These are phyloP conservation scores for Stagonosporopsis chrysanthemi DNA, from an alignment of 2,329 filamentous ascomycete genomes.

Conservation along the genomic window DNA sequence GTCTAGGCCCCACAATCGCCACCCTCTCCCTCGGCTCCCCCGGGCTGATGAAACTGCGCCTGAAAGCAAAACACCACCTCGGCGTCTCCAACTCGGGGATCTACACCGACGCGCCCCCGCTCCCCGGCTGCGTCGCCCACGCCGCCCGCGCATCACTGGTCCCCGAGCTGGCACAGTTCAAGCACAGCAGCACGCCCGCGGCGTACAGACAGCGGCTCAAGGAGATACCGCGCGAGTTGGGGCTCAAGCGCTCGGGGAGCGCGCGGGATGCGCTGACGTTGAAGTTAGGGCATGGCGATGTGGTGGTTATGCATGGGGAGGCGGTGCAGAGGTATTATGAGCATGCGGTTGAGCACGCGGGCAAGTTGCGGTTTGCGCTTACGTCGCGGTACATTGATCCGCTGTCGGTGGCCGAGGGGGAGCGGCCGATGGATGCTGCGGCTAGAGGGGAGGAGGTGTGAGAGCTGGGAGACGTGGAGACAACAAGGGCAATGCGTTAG, in stretches of 20 bases:
- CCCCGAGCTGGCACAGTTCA: conserved; percentile 33
- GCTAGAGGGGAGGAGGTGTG: too few relatives aligned
- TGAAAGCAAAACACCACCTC: conserved; percentile 60
- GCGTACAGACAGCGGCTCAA: conserved; percentile 39
- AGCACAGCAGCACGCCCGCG: conserved; percentile 14
- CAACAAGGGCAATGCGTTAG: too few relatives aligned
- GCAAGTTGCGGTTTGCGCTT: conserved; percentile 63
- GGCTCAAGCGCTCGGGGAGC: conserved; percentile 40
- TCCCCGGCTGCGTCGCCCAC: conserved; percentile 44
- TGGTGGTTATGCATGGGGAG: conserved; percentile 69
- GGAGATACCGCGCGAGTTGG: conserved; percentile 49
- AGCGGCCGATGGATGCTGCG: too few relatives aligned
- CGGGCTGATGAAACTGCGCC: conserved; percentile 65
- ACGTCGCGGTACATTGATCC: conserved; percentile 63
- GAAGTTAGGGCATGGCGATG: conserved; percentile 67
- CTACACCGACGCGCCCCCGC: conserved; percentile 42
- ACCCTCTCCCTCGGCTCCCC: conserved; percentile 65
- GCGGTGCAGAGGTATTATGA: conserved; percentile 67
- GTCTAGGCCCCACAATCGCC: conserved; percentile 68
- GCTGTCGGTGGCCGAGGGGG: conserved; percentile 28
- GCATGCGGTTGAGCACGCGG: conserved; percentile 62
- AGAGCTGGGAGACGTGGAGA: too few relatives aligned
- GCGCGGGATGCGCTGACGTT: conserved; percentile 53
- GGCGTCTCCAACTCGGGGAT: conserved; percentile 45
- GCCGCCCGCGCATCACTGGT: conserved; percentile 44